Evolutionary conservation across 495 filamentous ascomycete species (phyloP), one percentile per base, ranked within the genome.

Genomic region (Hypoxylon lenormandii): DNA sequence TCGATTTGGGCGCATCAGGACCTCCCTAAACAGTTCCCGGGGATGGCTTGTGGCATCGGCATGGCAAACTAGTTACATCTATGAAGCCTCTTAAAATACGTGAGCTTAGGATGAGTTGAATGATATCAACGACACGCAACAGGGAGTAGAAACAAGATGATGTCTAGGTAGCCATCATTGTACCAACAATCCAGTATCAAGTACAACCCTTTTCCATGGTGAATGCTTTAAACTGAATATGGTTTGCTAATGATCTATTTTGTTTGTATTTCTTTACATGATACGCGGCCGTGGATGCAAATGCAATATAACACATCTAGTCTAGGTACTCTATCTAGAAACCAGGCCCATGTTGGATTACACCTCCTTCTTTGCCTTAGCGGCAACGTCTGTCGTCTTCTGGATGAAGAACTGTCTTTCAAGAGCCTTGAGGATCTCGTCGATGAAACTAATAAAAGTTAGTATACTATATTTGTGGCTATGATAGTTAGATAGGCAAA

Each of bases 351-450:
- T 46, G 23, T 36, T 46, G 21, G 6, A 16, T 57, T 73, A 78
- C 51, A 64, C 57, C 19, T 83, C 75, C 72, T 84, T 84, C 77
- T 83, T 83, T 6, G 65, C 68, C 70, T 80, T 76, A 5, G 69
- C 43, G 42, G 58, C 57, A 28, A 65, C 52, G n/a, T 48, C 60
- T 2, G 69, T 56, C 22, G 71, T 74, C 53, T 61, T 80, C 48
- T 82, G 76, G n/a, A 83, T 76, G 65, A 85, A 85, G 60, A 81
- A 81, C 48, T 82, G 82, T 69, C 95, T 85, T 80, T 98, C 95
- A 1, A 89, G 70, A 30, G 89, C 85, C 79, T 98, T 98, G 52
- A 98, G 86, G 13, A 83, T 78, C 77, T 98, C 95, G 66, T 98
- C 95, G 72, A 98, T 94, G 58, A 94, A 60, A 73, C 93, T 97